Base-by-base conservation (phyloP, 306 rosid species). In the Corylus americana region DNA sequence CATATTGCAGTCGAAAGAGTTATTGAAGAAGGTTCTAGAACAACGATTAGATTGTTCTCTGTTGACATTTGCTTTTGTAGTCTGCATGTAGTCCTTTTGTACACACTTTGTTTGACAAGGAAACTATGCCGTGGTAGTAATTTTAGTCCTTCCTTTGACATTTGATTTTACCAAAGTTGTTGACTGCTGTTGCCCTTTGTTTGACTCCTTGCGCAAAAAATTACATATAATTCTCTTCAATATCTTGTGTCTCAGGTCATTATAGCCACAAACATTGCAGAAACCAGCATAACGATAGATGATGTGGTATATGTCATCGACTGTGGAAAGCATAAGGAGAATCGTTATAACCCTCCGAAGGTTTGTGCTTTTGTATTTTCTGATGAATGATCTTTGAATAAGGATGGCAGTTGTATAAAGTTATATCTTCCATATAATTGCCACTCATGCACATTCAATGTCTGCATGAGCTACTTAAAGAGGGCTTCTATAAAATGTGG, bases 271-370 rank as follows among this genome's bases (percentile, higher is more conserved):
- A 92, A 92, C 80, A 91, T 94, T 83, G 98, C 98, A 77, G 98
- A 94, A 90, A 94, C 98, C 71, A 94, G 98, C 84, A 91, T 94
- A 82, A 94, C 97, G 11, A 92, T 94, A 78, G 95, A 94, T 83
- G 98, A 94, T 84, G 98, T 92, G 83, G 87, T 91, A 72, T 92
- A 87, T 83, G 98, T 94, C 55, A 91, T 92, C 71, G 97, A 94
- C 86, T 88, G 91, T 79, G 98, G 98, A 85, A 92, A 87, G 80
- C 98, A 94, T 77, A 94, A 94, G 77, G 97, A 94, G 89, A 92
- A 90, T 77, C 98, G 98, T 35, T 94, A 92, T 85, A 92, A 94
- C 85, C 97, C 98, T 9, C 97, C 91, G 27, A 94, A 94, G 98
- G 98, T 89, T 81, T 77, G 83, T 55, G 74, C 77, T 86, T 82